A percentile compares a stretch with the other conserved stretches of the same genome.
Conservation (phyloP, 106 monocot species). For the Ottelia alismoides region DNA sequence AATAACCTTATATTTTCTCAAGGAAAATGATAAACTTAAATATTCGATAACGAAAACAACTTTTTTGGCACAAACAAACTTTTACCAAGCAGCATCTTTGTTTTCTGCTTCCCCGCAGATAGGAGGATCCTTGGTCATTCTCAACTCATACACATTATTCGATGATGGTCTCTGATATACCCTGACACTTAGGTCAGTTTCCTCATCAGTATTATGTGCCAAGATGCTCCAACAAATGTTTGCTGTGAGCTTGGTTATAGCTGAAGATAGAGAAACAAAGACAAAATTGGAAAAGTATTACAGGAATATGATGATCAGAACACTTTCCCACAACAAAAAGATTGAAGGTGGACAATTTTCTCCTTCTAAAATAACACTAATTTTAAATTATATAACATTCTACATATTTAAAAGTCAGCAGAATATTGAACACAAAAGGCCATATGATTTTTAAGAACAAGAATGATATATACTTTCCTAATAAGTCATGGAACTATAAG, state of each 20-base stretch:
- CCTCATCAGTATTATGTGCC: slow-evolving; percentile 72
- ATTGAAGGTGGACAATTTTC: too few species aligned
- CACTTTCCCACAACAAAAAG: too few species aligned
- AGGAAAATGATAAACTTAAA: background rate
- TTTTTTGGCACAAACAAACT: too few species aligned
- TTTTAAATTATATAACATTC: too few species aligned
- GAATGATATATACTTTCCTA: too few species aligned
- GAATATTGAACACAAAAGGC: too few species aligned
- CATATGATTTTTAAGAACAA: too few species aligned
- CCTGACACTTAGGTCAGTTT: slow-evolving; percentile 53
- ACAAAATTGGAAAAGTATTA: too few species aligned
- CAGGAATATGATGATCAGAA: too few species aligned
- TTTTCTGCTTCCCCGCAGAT: slow-evolving; percentile 65
- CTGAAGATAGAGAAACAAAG: slow-evolving; percentile 26
- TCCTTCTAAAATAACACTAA: too few species aligned
- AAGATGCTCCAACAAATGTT: slow-evolving; percentile 75
- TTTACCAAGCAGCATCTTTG: slow-evolving; percentile 71
- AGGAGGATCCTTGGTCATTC: slow-evolving; percentile 63
- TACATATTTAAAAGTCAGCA: too few species aligned
- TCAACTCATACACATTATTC: slow-evolving; percentile 74
- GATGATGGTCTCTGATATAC: slow-evolving; percentile 91
- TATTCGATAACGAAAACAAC: background rate
- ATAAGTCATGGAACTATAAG: too few species aligned
- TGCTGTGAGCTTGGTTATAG: slow-evolving; percentile 50
- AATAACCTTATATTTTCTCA: background rate